phyloP scores from a whole-genome alignment of 306 rosid species.

The Dryas alaskensis region DNA sequence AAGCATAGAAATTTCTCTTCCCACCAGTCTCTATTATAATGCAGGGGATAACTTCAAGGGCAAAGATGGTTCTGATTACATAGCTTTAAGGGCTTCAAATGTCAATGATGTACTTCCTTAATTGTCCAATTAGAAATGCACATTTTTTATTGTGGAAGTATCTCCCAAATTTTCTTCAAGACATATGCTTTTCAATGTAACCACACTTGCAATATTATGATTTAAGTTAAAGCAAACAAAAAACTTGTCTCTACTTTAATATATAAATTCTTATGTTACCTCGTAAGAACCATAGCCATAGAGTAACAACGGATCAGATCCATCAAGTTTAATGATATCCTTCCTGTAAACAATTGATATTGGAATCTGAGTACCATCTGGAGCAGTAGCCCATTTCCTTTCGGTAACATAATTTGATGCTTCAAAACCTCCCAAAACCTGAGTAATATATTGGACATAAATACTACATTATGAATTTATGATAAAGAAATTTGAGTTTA shows the following conservation, averaged over 20 bases:
- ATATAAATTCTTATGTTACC: conserved; percentile 42
- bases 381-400: conserved; percentile 80
- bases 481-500: not conserved
- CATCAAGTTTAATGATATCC: conserved; percentile 82
- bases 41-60: conserved; percentile 73
- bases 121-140: conserved; percentile 8
- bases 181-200: conserved; percentile 18
- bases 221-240: not conserved
- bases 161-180: conserved; percentile 17
- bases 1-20: not conserved
- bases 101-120: conserved; percentile 65
- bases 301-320: conserved; percentile 84
- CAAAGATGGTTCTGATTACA: conserved; percentile 61
- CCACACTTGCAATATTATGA: conserved; percentile 19
- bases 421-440: conserved; percentile 93
- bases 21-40: not conserved
- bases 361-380: conserved; percentile 80
- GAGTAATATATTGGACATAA: conserved; percentile 12
- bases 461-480: conserved; percentile 11
- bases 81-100: conserved; percentile 57
- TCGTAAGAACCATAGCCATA: conserved; percentile 97
- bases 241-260: not conserved
- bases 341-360: conserved; percentile 76
- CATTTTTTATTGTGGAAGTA: not conserved
- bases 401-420: conserved; percentile 69